These are phyloP conservation scores for Pythium pyrilobum DNA, from an alignment of 352 stramenopile genomes.

Conservation along the genomic window DNA sequence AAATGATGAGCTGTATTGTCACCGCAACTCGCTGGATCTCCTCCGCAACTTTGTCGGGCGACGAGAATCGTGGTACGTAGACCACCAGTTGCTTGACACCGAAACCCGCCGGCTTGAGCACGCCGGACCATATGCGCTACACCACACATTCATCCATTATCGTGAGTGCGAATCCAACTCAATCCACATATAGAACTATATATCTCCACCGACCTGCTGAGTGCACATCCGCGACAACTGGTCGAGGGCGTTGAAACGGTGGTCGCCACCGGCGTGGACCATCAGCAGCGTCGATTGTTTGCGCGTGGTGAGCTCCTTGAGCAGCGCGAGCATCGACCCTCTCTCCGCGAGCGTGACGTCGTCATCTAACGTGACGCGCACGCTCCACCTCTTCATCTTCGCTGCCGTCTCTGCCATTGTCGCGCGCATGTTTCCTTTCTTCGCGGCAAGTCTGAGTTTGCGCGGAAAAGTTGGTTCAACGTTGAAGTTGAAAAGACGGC, in stretches of 20 bases:
- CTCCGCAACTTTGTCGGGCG: not conserved
- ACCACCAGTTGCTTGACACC: slow-evolving; percentile 22
- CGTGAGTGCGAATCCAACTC: not conserved
- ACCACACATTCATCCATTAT: not conserved
- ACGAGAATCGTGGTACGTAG: slow-evolving; percentile 12
- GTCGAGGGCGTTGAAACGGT: slow-evolving; percentile 31
- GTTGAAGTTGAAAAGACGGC: slow-evolving; percentile 16
- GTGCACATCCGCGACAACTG: slow-evolving; percentile 23
- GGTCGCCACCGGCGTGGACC: slow-evolving; percentile 5
- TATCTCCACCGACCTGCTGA: no score
- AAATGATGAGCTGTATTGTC: slow-evolving; percentile 3
- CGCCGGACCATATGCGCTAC: slow-evolving; percentile 18
- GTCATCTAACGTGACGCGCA: slow-evolving; percentile 21
- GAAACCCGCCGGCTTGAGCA: not conserved
- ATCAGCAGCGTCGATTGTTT: slow-evolving; percentile 11
- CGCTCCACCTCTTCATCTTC: slow-evolving; percentile 14
- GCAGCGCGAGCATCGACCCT: slow-evolving; percentile 16
- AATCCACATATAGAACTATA: not conserved
- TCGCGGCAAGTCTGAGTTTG: not conserved
- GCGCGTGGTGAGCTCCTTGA: slow-evolving; percentile 18
- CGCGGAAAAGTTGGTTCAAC: slow-evolving; percentile 7
- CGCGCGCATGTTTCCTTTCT: slow-evolving; percentile 9
- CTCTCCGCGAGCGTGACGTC: not conserved
- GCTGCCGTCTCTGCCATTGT: slow-evolving; percentile 7
- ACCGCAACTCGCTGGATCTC: slow-evolving; percentile 5